phyloP scores from a whole-genome alignment of 805 yeast genomes.

The Wickerhamiella hasegawae region DNA sequence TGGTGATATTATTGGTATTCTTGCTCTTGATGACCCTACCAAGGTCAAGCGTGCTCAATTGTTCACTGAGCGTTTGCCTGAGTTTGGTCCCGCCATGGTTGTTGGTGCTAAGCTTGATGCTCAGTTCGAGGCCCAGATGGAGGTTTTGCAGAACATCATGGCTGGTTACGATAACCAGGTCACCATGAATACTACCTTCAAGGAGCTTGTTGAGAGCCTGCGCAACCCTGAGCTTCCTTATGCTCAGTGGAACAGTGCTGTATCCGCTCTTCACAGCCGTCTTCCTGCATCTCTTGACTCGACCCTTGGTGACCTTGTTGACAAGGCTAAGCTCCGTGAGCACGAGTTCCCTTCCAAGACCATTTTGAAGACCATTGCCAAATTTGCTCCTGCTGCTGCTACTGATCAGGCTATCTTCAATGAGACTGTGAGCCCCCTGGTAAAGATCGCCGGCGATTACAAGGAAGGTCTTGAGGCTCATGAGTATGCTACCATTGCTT shows the following conservation, averaged over 20 bases:
- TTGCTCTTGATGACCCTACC: constrained; percentile 90
- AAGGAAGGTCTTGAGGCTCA: constrained; percentile 65
- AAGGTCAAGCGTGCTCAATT: constrained; percentile 95
- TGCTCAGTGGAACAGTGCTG: constrained; percentile 76
- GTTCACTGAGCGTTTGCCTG: constrained; percentile 86
- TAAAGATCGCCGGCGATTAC: constrained; percentile 54
- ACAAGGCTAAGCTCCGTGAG: constrained; percentile 43
- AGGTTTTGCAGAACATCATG: constrained; percentile 61
- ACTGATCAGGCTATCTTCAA: constrained; percentile 29
- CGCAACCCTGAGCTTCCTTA: constrained; percentile 74
- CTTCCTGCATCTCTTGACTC: constrained; percentile 65
- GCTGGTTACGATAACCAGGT: constrained; percentile 92
- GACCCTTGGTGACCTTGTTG: constrained; percentile 45
- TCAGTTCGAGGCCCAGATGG: constrained; percentile 40
- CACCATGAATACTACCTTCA: constrained; percentile 71
- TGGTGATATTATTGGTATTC: constrained; percentile 91
- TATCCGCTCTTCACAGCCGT: constrained; percentile 86
- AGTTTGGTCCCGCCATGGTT: constrained; percentile 65
- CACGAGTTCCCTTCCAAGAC: constrained; percentile 92
- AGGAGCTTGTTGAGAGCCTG: constrained; percentile 53
- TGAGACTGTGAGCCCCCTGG: constrained; percentile 56
- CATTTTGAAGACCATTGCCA: constrained; percentile 53
- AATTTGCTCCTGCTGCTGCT: constrained; percentile 40
- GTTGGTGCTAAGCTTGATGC: constrained; percentile 76
- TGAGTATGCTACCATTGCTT: constrained; percentile 61